Evolutionary conservation across 2,329 filamentous ascomycete genomes (phyloP).

Genomic region (Alternaria dauci): DNA sequence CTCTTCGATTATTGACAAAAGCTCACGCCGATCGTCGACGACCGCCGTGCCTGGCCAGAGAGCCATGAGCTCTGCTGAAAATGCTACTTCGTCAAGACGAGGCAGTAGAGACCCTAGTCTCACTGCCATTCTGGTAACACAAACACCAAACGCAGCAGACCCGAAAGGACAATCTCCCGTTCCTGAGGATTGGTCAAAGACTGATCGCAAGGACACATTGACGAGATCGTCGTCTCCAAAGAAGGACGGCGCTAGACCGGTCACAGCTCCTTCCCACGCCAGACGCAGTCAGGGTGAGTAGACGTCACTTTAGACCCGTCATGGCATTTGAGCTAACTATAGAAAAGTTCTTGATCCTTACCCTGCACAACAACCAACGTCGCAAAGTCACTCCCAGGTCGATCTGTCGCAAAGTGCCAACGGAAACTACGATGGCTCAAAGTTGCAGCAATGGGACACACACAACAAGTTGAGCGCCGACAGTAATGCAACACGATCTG

Average conservation of each 20-base stretch:
- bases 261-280: conserved; percentile 48
- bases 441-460: conserved; percentile 42
- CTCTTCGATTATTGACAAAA: conserved; percentile 40
- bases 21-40: conserved; percentile 42
- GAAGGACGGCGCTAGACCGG: conserved; percentile 38
- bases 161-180: conserved; percentile 26
- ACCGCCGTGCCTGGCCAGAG: conserved; percentile 30
- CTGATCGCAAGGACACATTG: conserved; percentile 43
- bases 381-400: conserved; percentile 48
- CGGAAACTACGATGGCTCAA: conserved; percentile 44
- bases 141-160: conserved; percentile 44
- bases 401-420: conserved; percentile 44
- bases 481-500: conserved; percentile 39
- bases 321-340: conserved; percentile 10
- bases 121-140: conserved; percentile 51
- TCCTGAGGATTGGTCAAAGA: conserved; percentile 28
- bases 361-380: conserved; percentile 38
- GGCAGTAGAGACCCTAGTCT: conserved; percentile 52
- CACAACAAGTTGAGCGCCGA: conserved; percentile 43
- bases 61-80: conserved; percentile 38
- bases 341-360: conserved; percentile 42
- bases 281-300: conserved; percentile 48
- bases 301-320: conserved; percentile 24
- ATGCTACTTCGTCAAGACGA: conserved; percentile 47
- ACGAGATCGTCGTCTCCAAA: conserved; percentile 38